phyloP scores from a whole-genome alignment of 768 basidiomycete species.

The Dictyophora rubrovolvata region DNA sequence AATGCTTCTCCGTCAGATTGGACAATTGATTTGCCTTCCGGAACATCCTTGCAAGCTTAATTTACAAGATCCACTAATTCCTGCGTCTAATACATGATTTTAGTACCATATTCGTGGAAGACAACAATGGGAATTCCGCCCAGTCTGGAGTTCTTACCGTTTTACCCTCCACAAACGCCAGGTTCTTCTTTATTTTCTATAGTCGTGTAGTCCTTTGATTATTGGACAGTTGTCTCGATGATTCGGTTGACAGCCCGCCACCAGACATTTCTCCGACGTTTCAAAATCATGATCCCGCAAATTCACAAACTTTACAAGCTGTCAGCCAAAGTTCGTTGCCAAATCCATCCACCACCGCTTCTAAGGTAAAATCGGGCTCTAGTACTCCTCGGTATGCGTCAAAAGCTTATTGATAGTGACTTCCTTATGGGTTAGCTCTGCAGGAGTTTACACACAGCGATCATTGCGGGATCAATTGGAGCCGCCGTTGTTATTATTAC shows the following conservation, averaged over 20 bases:
- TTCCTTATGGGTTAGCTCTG: neutral
- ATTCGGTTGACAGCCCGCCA: neutral
- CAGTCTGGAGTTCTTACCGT: neutral
- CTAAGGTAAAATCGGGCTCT: neutral
- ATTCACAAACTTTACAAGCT: neutral
- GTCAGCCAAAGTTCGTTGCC: neutral
- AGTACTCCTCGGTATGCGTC: neutral
- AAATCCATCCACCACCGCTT: neutral
- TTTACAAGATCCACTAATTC: neutral
- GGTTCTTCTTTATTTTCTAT: neutral
- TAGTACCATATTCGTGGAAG: conserved; percentile 1
- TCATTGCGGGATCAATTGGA: conserved; percentile 2
- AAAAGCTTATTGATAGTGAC: neutral
- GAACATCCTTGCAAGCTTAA: conserved; percentile 3
- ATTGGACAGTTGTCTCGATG: neutral
- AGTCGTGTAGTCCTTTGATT: neutral
- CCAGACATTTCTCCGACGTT: neutral
- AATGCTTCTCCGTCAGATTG: neutral
- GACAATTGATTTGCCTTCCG: conserved; percentile 1
- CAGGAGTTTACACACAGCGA: neutral
- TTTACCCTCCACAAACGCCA: conserved; percentile 1
- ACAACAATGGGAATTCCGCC: neutral
- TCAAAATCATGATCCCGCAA: neutral
- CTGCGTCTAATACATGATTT: neutral
- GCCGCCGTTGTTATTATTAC: neutral